phyloP scores from a whole-genome alignment of 441 rosid species.

The Bruguiera hainesii region DNA sequence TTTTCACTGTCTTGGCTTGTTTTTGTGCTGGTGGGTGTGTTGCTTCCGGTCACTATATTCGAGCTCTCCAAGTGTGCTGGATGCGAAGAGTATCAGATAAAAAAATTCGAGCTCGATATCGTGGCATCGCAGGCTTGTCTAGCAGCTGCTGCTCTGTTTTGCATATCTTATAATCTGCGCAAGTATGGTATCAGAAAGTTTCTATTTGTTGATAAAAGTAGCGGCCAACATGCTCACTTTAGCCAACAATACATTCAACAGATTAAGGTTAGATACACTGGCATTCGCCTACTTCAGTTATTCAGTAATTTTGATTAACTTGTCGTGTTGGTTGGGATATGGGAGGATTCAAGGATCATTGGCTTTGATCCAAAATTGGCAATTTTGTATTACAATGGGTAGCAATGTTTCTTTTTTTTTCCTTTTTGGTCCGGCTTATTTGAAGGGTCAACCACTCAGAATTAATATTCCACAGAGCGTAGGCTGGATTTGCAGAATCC shows the following conservation, averaged over 20 bases:
- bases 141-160: slow-evolving; percentile 69
- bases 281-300: background rate
- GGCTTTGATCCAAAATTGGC: no score
- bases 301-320: no score
- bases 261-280: slow-evolving; percentile 41
- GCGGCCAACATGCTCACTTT: slow-evolving; percentile 30
- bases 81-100: slow-evolving; percentile 53
- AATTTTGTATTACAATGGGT: no score
- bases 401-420: no score
- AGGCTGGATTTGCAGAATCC: no score
- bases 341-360: no score
- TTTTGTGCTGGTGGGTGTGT: slow-evolving; percentile 48
- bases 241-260: slow-evolving; percentile 39
- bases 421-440: no score
- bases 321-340: no score
- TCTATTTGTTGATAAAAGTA: slow-evolving; percentile 64
- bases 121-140: slow-evolving; percentile 63
- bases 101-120: slow-evolving; percentile 59
- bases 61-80: slow-evolving; percentile 52
- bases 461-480: no score
- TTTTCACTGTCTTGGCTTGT: slow-evolving; percentile 53
- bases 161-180: slow-evolving; percentile 71
- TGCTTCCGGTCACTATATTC: slow-evolving; percentile 50
- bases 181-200: slow-evolving; percentile 74
- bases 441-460: no score